A percentile compares a stretch with the other conserved stretches of the same genome.
Evolutionary conservation across 2,329 filamentous ascomycete species (phyloP).

Genomic region (Pseudocercospora musae): DNA sequence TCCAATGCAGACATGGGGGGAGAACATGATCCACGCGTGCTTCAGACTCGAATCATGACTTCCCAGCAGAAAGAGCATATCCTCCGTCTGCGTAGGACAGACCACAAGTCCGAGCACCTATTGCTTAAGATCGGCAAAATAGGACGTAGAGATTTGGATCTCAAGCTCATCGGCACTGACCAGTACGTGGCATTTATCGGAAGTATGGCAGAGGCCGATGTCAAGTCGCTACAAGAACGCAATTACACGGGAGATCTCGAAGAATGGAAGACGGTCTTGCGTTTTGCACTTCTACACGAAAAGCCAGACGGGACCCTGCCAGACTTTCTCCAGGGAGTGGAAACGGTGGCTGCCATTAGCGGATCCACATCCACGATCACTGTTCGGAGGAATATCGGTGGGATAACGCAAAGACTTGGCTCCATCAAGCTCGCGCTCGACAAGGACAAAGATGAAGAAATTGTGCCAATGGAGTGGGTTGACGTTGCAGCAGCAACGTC

Average conservation of each 20-base stretch:
- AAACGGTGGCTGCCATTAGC: conserved; percentile 56
- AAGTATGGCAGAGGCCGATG: conserved; percentile 58
- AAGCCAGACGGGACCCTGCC: conserved; percentile 41
- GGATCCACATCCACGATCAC: conserved; percentile 57
- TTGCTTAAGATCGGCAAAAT: conserved; percentile 58
- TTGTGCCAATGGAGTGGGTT: conserved; percentile 70
- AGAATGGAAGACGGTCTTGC: conserved; percentile 66
- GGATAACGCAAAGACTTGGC: conserved; percentile 71
- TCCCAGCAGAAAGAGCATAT: conserved; percentile 37
- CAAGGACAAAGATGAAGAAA: conserved; percentile 51
- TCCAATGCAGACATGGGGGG: background rate
- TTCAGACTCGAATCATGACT: conserved; percentile 7
- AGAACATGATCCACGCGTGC: background rate
- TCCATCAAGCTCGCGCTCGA: conserved; percentile 52
- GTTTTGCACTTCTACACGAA: conserved; percentile 53
- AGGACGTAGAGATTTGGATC: conserved; percentile 55
- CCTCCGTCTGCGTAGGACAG: conserved; percentile 57
- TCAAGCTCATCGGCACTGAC: conserved; percentile 67
- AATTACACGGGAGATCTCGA: conserved; percentile 55
- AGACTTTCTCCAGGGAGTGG: conserved; percentile 52
- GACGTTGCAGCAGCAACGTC: conserved; percentile 54
- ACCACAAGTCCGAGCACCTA: conserved; percentile 42
- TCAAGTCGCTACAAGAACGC: conserved; percentile 52
- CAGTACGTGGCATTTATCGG: conserved; percentile 58
- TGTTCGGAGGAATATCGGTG: conserved; percentile 62